Percentiles rank a stretch among this genome's conserved stretches.
These are phyloP conservation scores for Trichosporon sp. DNA, from an alignment of 1,284 basidiomycete genomes.

Conservation along the genomic window DNA sequence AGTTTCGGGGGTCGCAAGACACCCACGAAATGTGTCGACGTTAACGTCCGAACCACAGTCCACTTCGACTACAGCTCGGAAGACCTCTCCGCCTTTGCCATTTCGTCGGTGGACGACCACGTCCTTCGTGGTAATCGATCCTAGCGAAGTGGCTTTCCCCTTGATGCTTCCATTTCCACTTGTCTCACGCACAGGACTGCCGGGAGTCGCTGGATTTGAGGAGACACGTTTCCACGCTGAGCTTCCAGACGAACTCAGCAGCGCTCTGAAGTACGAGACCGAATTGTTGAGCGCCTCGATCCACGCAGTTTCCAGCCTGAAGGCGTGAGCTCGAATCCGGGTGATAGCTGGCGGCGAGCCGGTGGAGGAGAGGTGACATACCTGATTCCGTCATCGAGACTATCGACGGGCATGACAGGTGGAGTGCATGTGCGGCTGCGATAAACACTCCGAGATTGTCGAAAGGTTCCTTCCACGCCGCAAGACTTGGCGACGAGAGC, in stretches of 20 bases:
- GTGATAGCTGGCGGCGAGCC: not conserved
- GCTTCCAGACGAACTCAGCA: slow-evolving; percentile 43
- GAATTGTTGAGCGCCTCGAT: slow-evolving; percentile 40
- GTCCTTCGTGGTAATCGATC: slow-evolving; percentile 37
- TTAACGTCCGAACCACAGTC: slow-evolving; percentile 59
- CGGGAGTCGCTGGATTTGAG: slow-evolving; percentile 26
- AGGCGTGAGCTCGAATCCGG: not conserved
- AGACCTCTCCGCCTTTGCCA: slow-evolving; percentile 63
- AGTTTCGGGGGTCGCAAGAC: slow-evolving; percentile 77
- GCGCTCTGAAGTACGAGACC: slow-evolving; percentile 42
- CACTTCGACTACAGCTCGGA: slow-evolving; percentile 76
- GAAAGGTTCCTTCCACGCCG: not conserved
- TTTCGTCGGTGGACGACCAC: slow-evolving; percentile 49
- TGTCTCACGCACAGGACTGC: slow-evolving; percentile 21
- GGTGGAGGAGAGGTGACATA: slow-evolving; percentile 22
- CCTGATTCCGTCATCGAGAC: slow-evolving; percentile 45
- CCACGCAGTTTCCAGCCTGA: slow-evolving; percentile 47
- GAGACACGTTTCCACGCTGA: slow-evolving; percentile 48
- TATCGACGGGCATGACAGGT: slow-evolving; percentile 33
- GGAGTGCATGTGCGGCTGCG: slow-evolving; percentile 1
- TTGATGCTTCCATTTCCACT: slow-evolving; percentile 10
- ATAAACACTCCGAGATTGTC: not conserved
- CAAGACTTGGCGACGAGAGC: not conserved
- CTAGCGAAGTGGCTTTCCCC: slow-evolving; percentile 28
- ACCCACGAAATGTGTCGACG: slow-evolving; percentile 73